phyloP scores from a whole-genome alignment of 345 rosid genomes.

The Bruguiera gymnorhiza region DNA sequence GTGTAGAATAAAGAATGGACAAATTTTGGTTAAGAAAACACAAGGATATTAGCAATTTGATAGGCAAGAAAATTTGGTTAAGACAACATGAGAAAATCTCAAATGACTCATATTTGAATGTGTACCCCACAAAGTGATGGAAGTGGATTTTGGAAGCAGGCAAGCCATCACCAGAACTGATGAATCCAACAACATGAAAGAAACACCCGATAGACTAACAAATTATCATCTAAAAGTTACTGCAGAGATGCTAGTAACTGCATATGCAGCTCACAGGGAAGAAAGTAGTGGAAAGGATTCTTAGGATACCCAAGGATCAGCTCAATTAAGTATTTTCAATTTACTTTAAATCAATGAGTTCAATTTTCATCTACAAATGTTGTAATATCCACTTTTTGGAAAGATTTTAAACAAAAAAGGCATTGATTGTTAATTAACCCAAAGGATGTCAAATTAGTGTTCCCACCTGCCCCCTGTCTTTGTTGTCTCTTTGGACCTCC shows the following conservation, averaged over 20 bases:
- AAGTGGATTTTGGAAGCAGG: background rate
- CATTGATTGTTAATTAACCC: background rate
- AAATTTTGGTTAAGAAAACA: background rate
- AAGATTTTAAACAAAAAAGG: background rate
- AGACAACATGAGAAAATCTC: background rate
- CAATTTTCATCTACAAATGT: too few species aligned
- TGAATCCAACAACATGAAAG: background rate
- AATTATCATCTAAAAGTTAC: background rate
- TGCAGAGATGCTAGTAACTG: background rate
- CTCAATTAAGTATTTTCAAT: too few species aligned
- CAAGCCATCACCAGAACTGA: background rate
- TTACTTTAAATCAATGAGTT: too few species aligned
- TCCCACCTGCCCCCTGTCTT: constrained; percentile 84
- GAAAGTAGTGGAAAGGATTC: too few species aligned
- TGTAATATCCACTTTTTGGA: background rate
- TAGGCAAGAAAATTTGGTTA: too few species aligned
- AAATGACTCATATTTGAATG: background rate
- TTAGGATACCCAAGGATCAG: too few species aligned
- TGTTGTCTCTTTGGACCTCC: constrained; percentile 91
- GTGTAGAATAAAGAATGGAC: background rate
- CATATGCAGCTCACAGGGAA: too few species aligned
- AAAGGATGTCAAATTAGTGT: background rate
- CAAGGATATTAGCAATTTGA: too few species aligned
- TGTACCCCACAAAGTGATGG: background rate
- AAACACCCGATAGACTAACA: background rate